These are phyloP conservation scores for Diaporthe sp. DNA, from an alignment of 2,329 filamentous ascomycete species.

Conservation along the genomic window DNA sequence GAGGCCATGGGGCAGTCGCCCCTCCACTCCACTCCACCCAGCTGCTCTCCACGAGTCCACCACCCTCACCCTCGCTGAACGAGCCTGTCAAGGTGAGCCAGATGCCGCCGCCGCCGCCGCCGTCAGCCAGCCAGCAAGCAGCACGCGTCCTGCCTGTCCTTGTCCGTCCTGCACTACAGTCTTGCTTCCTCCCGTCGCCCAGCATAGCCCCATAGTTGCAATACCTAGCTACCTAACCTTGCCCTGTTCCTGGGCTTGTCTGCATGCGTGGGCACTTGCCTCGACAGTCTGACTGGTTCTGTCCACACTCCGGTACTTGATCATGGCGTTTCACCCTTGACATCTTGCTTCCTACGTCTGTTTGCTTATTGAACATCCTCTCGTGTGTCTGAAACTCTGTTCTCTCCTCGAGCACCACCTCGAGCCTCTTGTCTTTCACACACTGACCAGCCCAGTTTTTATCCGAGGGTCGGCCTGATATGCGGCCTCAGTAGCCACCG, in stretches of 20 bases:
- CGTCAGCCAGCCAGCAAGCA: slow-evolving; percentile 12
- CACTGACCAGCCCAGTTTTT: slow-evolving; percentile 35
- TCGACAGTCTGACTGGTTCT: slow-evolving; percentile 39
- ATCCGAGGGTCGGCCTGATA: slow-evolving; percentile 39
- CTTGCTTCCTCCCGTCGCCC: slow-evolving; percentile 20
- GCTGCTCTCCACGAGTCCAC: slow-evolving; percentile 17
- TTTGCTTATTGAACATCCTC: slow-evolving; percentile 29
- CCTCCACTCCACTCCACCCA: slow-evolving; percentile 23
- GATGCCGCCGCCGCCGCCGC: slow-evolving; percentile 26
- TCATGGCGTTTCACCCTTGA: slow-evolving; percentile 38
- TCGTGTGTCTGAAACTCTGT: slow-evolving; percentile 37
- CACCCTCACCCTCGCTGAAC: slow-evolving; percentile 10
- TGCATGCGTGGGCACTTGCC: slow-evolving; percentile 30
- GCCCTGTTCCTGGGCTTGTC: slow-evolving; percentile 25
- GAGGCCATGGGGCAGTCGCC: slow-evolving; percentile 15
- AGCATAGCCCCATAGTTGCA: slow-evolving; percentile 17
- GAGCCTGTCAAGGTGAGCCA: slow-evolving; percentile 31
- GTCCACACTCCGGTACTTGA: slow-evolving; percentile 35
- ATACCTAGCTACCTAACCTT: slow-evolving; percentile 2
- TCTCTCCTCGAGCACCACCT: slow-evolving; percentile 16
- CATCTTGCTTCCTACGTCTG: slow-evolving; percentile 28
- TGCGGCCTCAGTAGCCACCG: slow-evolving; percentile 39
- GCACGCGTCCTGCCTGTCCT: slow-evolving; percentile 7
- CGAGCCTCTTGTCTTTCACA: slow-evolving; percentile 13
- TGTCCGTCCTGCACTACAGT: slow-evolving; percentile 16